phyloP scores from a whole-genome alignment of 2,329 filamentous ascomycete species.

The Penicillium sp. region DNA sequence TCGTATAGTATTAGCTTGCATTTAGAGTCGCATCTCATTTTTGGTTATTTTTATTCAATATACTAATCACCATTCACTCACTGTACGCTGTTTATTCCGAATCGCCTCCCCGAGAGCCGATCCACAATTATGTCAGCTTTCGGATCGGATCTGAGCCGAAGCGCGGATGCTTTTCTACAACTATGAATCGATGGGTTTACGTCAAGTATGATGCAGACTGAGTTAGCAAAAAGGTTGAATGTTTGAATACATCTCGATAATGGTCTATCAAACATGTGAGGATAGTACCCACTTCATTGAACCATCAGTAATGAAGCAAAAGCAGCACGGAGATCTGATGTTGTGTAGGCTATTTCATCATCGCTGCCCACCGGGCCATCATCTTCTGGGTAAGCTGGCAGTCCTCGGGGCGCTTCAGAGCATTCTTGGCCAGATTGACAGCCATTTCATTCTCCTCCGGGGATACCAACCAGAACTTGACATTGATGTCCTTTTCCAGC shows the following conservation, averaged over 20 bases:
- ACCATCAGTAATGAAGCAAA: no score
- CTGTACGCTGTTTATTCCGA: neutral
- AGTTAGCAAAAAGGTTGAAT: no score
- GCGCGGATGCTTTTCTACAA: neutral
- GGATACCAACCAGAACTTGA: conserved; percentile 27
- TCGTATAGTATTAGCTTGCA: no score
- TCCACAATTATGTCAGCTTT: conserved; percentile 24
- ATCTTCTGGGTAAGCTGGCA: neutral
- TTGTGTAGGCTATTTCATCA: no score
- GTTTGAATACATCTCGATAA: no score
- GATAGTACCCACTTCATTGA: no score
- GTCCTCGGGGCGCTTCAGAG: neutral
- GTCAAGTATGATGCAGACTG: no score
- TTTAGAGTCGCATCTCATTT: no score
- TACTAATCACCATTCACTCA: neutral
- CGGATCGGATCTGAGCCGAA: conserved; percentile 15
- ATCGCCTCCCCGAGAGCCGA: conserved; percentile 10
- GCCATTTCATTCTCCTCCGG: conserved; percentile 17
- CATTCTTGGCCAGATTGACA: neutral
- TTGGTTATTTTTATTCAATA: neutral
- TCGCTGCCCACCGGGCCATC: neutral
- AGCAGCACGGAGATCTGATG: no score
- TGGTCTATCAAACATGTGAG: no score
- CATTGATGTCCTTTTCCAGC: conserved; percentile 15
- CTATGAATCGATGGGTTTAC: neutral